A percentile compares a stretch with the other conserved stretches of the same genome.
Conservation (phyloP, 352 stramenopile genomes). For the Pythium aquatile region DNA sequence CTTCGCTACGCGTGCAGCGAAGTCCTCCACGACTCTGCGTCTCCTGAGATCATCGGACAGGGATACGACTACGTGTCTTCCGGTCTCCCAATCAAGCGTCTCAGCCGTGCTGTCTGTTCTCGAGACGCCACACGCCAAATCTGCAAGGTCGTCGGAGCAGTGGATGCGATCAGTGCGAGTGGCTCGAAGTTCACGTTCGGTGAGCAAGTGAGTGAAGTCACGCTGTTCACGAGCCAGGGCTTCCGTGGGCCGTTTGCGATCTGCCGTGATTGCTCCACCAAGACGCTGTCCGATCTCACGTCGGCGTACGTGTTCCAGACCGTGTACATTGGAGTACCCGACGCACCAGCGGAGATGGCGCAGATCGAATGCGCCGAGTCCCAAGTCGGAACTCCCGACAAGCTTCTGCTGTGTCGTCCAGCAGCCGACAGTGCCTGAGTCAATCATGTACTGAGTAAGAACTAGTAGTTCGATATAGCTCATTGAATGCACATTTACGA, state of each 20-base stretch:
- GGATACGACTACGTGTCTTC: constrained; percentile 7
- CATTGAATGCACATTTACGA: too few relatives aligned
- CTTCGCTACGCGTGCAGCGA: constrained; percentile 10
- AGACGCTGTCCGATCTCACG: background rate
- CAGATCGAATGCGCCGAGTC: background rate
- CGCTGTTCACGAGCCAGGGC: constrained; percentile 6
- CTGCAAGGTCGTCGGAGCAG: background rate
- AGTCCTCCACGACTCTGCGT: background rate
- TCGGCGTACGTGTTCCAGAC: background rate
- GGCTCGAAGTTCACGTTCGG: constrained; percentile 2
- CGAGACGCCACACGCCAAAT: background rate
- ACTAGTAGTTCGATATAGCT: too few relatives aligned
- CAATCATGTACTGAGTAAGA: too few relatives aligned
- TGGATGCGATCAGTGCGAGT: background rate
- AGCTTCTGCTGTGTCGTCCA: constrained; percentile 3
- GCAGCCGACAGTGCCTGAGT: too few relatives aligned
- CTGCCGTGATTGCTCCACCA: background rate
- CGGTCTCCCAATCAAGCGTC: constrained; percentile 11
- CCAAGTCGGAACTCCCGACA: background rate
- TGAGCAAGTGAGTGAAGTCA: background rate
- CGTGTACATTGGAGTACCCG: constrained; percentile 3
- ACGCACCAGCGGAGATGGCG: constrained; percentile 1
- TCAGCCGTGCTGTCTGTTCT: constrained; percentile 5
- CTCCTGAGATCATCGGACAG: background rate
- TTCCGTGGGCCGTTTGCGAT: constrained; percentile 1